Percentiles rank a stretch among this genome's conserved stretches.
phyloP scores from a whole-genome alignment of 345 rosid species.

The Eucalyptus tenuipes region DNA sequence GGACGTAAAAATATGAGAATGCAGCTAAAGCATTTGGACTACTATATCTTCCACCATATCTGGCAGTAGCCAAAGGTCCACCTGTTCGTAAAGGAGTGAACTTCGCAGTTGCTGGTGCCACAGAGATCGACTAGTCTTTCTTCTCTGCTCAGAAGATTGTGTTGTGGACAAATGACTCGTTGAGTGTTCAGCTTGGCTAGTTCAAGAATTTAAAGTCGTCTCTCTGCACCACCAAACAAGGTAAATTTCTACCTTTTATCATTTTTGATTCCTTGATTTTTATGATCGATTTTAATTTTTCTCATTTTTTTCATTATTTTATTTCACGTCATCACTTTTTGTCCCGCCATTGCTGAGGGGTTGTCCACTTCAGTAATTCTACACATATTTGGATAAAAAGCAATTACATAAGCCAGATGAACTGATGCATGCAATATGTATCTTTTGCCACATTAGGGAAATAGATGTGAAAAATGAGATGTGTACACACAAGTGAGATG shows the following conservation, averaged over 20 bases:
- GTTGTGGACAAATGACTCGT: conserved; percentile 29
- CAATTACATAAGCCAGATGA: background rate
- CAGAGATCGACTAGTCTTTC: conserved; percentile 21
- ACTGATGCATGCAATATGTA: background rate
- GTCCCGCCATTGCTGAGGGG: too few relatives aligned
- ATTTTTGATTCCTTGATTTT: background rate
- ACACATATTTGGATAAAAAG: too few relatives aligned
- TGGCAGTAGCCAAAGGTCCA: background rate
- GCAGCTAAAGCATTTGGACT: background rate
- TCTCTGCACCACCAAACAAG: conserved; percentile 23
- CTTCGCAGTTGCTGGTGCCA: conserved; percentile 55
- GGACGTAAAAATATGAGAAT: background rate
- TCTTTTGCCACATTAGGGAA: background rate
- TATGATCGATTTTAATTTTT: background rate
- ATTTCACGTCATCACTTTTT: background rate
- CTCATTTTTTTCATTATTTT: background rate
- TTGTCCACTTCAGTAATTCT: too few relatives aligned
- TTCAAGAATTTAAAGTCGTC: conserved; percentile 41
- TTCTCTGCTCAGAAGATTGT: conserved; percentile 15
- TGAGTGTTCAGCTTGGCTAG: conserved; percentile 35
- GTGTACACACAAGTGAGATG: background rate
- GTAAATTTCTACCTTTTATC: background rate
- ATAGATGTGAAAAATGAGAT: too few relatives aligned
- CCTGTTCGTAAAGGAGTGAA: conserved; percentile 14
- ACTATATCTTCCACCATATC: background rate